Base-by-base conservation (phyloP, 2,329 filamentous ascomycete species). In the Raffaelea deltoideospora region DNA sequence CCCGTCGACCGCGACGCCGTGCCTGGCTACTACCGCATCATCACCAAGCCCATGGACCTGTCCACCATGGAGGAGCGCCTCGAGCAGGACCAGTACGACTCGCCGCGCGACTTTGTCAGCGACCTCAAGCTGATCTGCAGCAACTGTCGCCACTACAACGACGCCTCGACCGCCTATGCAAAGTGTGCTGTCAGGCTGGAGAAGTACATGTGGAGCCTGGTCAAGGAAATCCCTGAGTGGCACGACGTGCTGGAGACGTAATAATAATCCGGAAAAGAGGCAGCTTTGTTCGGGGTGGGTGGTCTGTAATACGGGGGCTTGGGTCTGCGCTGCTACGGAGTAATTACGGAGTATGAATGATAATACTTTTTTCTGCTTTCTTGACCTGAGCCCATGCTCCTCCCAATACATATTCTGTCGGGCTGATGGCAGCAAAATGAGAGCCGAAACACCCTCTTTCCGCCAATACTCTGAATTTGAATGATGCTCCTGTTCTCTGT, bases 1-100 rank as follows among this genome's bases (percentile, higher is more conserved):
- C 88, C 90, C 1, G 90, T 98, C 46, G 95, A 92, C 54, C 78
- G 80, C 46, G 90, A 98, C 50, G 90, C 96, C 46, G 90, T 98
- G 0, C 77, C 85, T 14, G 90, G 98, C 56, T 98, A 98, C 61
- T 96, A 96, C 63, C 84, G 94, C 41, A 87, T 96, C 42, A 98
- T 98, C 63, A 86, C 87, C 53, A 82, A 94, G 55, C 90, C 90
- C 26, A 98, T 98, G 90, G 90, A 95, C 53, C 66, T 95, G 32
- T 78, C 74, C 33, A 95, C 87, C 17, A 96, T 98, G 88, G 90
- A 96, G 57, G 76, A 74, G 47, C 93, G 93, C 58, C 79, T 95
- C 44, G 87, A 96, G 52, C 83, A 85, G 26, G 90, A 96, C 57
- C 73, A 88, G 50, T 98, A 98, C 53, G 72, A 76, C 14, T 85